Conservation (phyloP, 1,139 yeast genomes). For the Kurtzmaniella quercitrusa region DNA sequence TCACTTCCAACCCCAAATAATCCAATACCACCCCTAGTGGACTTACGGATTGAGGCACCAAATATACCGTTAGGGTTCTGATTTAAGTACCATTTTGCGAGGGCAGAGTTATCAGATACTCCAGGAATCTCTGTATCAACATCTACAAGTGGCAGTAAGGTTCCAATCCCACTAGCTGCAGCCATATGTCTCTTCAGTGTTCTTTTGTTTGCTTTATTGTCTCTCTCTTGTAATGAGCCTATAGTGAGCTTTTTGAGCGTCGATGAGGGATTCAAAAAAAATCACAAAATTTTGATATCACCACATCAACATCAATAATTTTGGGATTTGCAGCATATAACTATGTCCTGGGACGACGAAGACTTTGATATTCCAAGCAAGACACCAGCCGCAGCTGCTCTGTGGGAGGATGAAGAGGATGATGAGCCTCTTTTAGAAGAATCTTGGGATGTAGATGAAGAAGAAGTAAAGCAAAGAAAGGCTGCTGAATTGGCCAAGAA, state of each 20-base stretch:
- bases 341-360: conserved; percentile 76
- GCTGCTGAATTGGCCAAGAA: conserved; percentile 40
- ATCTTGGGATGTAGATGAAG: conserved; percentile 82
- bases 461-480: conserved; percentile 52
- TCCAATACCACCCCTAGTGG: conserved; percentile 6
- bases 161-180: background rate
- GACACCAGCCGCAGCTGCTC: conserved; percentile 53
- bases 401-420: conserved; percentile 80
- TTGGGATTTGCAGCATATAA: conserved; percentile 4
- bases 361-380: conserved; percentile 72
- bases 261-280: conserved; percentile 4
- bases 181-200: no score
- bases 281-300: background rate
- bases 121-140: conserved; percentile 12
- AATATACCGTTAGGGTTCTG: background rate
- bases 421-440: conserved; percentile 69
- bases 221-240: background rate
- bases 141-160: background rate
- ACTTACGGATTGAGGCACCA: conserved; percentile 2
- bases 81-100: conserved; percentile 9
- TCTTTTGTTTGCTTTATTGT: background rate
- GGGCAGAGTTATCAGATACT: conserved; percentile 7
- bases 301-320: background rate
- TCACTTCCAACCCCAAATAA: conserved; percentile 1
- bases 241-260: background rate